Percentiles rank a stretch among this genome's conserved stretches.
These are phyloP conservation scores for Pseudoturritis turrita DNA, from an alignment of 345 rosid genomes.

Conservation along the genomic window DNA sequence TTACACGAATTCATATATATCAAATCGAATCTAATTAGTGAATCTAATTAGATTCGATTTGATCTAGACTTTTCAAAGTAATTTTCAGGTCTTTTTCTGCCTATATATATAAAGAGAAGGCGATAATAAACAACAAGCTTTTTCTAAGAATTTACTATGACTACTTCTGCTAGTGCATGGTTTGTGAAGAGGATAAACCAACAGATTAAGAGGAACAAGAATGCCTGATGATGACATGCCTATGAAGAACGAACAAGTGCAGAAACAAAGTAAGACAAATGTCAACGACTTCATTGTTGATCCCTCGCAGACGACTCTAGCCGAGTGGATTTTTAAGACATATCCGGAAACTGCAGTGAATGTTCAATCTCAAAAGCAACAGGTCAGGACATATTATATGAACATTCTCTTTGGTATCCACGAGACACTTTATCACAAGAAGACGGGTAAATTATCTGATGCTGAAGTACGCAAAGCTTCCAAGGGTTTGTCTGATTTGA, in stretches of 20 bases:
- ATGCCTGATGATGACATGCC: too few relatives aligned
- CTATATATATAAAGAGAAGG: too few relatives aligned
- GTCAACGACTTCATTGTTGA: not conserved
- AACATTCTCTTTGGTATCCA: not conserved
- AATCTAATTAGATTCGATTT: not conserved
- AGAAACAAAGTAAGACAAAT: too few relatives aligned
- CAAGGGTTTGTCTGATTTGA: not conserved
- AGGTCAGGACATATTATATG: not conserved
- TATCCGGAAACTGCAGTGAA: not conserved
- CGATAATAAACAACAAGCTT: too few relatives aligned
- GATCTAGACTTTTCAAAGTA: not conserved
- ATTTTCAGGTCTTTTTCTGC: too few relatives aligned
- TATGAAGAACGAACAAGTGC: too few relatives aligned
- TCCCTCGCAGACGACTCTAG: not conserved
- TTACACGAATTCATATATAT: not conserved
- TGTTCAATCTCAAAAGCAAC: not conserved
- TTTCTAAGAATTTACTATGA: too few relatives aligned
- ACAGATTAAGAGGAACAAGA: too few relatives aligned
- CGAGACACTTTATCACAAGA: not conserved
- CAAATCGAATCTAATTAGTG: not conserved
- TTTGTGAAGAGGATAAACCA: too few relatives aligned
- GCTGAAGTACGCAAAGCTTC: not conserved
- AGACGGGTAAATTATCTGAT: not conserved
- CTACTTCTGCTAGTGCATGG: too few relatives aligned
- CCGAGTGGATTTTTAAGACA: conserved; percentile 1